A percentile compares a stretch with the other conserved stretches of the same genome.
Conservation (phyloP, 768 basidiomycete genomes). For the Royoungia palumana region DNA sequence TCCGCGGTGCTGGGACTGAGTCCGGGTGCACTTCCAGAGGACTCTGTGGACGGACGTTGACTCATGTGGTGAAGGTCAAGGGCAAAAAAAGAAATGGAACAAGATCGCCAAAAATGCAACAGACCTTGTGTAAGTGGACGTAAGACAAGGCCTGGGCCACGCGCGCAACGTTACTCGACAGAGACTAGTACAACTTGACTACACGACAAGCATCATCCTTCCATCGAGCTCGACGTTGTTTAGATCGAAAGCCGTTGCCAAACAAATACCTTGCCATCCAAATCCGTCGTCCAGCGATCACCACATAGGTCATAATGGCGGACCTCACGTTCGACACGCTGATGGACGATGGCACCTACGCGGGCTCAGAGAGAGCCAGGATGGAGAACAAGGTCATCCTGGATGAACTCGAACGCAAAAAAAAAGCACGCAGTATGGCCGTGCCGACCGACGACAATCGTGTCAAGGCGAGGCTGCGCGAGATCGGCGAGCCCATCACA, state of each 20-base stretch:
- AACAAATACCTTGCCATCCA: conserved; percentile 27
- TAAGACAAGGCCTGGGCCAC: conserved; percentile 18
- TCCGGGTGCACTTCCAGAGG: conserved; percentile 16
- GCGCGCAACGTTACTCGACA: neutral
- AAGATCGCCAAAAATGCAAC: conserved; percentile 12
- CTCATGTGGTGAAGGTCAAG: conserved; percentile 20
- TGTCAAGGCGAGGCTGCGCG: conserved; percentile 84
- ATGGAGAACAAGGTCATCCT: conserved; percentile 84
- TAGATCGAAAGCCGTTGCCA: conserved; percentile 33
- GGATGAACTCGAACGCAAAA: conserved; percentile 96
- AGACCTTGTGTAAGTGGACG: conserved; percentile 20
- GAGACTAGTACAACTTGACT: too few relatives aligned
- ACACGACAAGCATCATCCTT: too few relatives aligned
- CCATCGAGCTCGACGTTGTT: conserved; percentile 20
- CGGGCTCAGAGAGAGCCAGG: conserved; percentile 70
- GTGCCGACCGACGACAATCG: conserved; percentile 96
- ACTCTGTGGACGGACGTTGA: conserved; percentile 30
- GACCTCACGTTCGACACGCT: conserved; percentile 76
- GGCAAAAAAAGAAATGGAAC: conserved; percentile 2
- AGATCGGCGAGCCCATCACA: conserved; percentile 96
- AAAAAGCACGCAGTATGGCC: conserved; percentile 88
- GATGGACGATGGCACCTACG: conserved; percentile 73
- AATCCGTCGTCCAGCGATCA: conserved; percentile 3
- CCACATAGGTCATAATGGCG: conserved; percentile 47
- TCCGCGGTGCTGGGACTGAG: conserved; percentile 20